Percentiles rank a stretch among this genome's conserved stretches.
These are phyloP conservation scores for Calvatia gigantea DNA, from an alignment of 768 basidiomycete species.

Conservation along the genomic window DNA sequence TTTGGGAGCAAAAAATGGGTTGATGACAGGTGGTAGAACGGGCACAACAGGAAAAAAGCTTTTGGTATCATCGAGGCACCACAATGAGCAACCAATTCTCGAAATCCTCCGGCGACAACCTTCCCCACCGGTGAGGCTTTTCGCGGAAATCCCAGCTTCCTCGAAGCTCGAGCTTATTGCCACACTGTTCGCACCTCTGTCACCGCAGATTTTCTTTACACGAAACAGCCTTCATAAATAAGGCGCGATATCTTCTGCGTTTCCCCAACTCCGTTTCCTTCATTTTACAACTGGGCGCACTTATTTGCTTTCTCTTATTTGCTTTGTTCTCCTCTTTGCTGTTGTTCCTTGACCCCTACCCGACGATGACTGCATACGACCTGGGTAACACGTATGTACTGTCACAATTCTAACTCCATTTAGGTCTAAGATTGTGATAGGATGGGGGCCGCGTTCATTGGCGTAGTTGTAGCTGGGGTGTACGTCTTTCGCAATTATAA, in stretches of 20 bases:
- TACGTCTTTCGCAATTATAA: constrained; percentile 25
- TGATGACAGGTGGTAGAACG: too few relatives aligned
- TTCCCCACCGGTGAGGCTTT: neutral
- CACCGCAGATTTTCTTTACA: too few relatives aligned
- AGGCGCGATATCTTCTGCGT: too few relatives aligned
- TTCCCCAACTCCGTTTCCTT: constrained; percentile 8
- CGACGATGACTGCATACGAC: neutral
- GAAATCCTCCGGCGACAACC: neutral
- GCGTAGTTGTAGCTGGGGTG: constrained; percentile 45
- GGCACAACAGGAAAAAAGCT: too few relatives aligned
- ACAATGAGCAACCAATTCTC: neutral
- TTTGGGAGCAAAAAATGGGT: too few relatives aligned
- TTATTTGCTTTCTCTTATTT: neutral
- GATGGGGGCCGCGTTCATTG: constrained; percentile 48
- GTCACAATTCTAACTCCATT: neutral
- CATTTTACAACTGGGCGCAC: neutral
- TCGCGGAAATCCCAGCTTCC: too few relatives aligned
- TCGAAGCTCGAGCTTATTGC: constrained; percentile 13
- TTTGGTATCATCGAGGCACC: neutral
- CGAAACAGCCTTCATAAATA: too few relatives aligned
- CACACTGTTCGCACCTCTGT: too few relatives aligned
- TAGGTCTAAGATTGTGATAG: constrained; percentile 24
- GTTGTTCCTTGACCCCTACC: neutral
- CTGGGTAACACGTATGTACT: constrained; percentile 32
- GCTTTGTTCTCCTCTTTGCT: neutral